A percentile compares a stretch with the other conserved stretches of the same genome.
phyloP scores from a whole-genome alignment of 1,139 yeast species.

The Taiozyma onychis region DNA sequence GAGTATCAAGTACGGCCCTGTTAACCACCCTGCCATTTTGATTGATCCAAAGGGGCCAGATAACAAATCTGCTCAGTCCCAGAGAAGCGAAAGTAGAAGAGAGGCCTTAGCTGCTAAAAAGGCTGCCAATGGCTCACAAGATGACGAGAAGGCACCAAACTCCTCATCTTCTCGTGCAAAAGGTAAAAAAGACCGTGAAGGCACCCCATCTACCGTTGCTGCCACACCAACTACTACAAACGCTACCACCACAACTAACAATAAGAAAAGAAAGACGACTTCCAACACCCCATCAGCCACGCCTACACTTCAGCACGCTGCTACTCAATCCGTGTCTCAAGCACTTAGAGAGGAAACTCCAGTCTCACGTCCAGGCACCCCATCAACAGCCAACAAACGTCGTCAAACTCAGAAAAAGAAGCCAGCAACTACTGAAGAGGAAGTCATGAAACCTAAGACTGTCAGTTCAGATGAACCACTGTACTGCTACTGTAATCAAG shows the following conservation, averaged over 20 bases:
- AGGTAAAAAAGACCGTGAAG: slow-evolving; percentile 13
- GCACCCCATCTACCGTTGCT: neutral
- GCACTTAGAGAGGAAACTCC: neutral
- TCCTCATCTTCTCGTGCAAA: neutral
- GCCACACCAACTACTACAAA: slow-evolving; percentile 11
- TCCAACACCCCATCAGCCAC: neutral
- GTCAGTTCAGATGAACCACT: slow-evolving; percentile 54
- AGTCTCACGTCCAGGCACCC: slow-evolving; percentile 15
- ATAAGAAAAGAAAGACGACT: slow-evolving; percentile 13
- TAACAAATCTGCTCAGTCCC: slow-evolving; percentile 57
- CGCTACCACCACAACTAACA: slow-evolving; percentile 12
- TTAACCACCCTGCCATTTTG: slow-evolving; percentile 86
- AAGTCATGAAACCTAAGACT: slow-evolving; percentile 2
- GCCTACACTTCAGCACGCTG: neutral
- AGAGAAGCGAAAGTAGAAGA: slow-evolving; percentile 76
- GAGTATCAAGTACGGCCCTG: slow-evolving; percentile 56
- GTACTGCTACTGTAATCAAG: slow-evolving; percentile 94
- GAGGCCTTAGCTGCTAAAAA: slow-evolving; percentile 90
- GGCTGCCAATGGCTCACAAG: slow-evolving; percentile 20
- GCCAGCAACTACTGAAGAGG: slow-evolving; percentile 6
- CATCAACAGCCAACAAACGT: slow-evolving; percentile 15
- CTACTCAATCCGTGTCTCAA: slow-evolving; percentile 1
- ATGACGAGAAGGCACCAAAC: slow-evolving; percentile 2
- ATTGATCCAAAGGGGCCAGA: slow-evolving; percentile 40
- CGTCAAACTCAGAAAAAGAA: slow-evolving; percentile 17